Percentiles rank a stretch among this genome's conserved stretches.
These are phyloP conservation scores for Saprolegnia parasitica DNA, from an alignment of 352 stramenopile species.

Conservation along the genomic window DNA sequence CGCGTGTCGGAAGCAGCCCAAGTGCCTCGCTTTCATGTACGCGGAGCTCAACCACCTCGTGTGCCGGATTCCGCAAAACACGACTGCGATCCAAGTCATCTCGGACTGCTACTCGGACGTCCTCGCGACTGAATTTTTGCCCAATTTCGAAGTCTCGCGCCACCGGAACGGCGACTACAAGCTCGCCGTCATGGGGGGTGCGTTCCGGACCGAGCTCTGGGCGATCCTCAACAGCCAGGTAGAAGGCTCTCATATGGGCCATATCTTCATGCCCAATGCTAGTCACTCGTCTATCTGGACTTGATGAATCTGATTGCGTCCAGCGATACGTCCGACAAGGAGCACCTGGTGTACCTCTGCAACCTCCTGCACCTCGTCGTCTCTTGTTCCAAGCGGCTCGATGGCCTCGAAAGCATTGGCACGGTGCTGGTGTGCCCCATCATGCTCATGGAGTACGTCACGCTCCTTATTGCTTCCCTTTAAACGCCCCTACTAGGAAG, in stretches of 20 bases:
- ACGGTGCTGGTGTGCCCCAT: conserved; percentile 52
- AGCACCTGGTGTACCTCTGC: conserved; percentile 46
- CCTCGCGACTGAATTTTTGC: conserved; percentile 43
- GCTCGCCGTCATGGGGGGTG: not conserved
- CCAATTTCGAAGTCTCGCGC: conserved; percentile 35
- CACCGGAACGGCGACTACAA: conserved; percentile 24
- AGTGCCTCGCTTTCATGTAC: conserved; percentile 43
- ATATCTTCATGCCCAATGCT: conserved; percentile 1
- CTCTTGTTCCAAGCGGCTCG: conserved; percentile 37
- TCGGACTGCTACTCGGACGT: conserved; percentile 46
- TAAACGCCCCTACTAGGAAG: conserved; percentile 30
- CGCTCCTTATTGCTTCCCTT: not conserved
- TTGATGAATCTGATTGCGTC: conserved; percentile 48
- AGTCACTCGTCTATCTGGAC: conserved; percentile 43
- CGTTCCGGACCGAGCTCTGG: conserved; percentile 22
- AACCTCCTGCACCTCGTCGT: conserved; percentile 41
- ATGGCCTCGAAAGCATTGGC: conserved; percentile 38
- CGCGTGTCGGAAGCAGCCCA: conserved; percentile 30
- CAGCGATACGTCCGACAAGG: conserved; percentile 36
- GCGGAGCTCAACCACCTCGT: conserved; percentile 41
- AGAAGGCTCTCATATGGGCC: conserved; percentile 11
- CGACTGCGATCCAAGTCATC: conserved; percentile 34
- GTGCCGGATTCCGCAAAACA: conserved; percentile 29
- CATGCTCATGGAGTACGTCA: conserved; percentile 53
- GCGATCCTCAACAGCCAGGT: conserved; percentile 17